Percentiles rank a stretch among this genome's conserved stretches.
These are phyloP conservation scores for Trichoderma aggressivum DNA, from an alignment of 2,329 filamentous ascomycete genomes.

Conservation along the genomic window DNA sequence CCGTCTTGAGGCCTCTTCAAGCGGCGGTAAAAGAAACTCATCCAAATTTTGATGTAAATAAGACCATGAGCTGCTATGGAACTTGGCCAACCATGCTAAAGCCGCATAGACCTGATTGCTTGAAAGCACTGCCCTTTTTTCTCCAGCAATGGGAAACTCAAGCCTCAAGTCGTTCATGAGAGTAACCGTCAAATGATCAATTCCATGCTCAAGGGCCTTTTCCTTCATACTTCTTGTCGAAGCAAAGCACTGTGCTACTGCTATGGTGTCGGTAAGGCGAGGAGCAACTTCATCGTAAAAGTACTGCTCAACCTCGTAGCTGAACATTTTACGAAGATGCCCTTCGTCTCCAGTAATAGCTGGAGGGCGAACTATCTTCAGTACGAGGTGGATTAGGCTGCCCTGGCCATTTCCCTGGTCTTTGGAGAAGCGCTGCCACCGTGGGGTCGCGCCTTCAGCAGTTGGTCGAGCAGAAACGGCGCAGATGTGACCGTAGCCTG, in stretches of 20 bases:
- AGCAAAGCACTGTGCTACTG: constrained; percentile 50
- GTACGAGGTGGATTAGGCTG: constrained; percentile 42
- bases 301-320: constrained; percentile 64
- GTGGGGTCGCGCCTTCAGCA: constrained; percentile 21
- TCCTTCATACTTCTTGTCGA: constrained; percentile 37
- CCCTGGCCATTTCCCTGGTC: constrained; percentile 16
- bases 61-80: constrained; percentile 55
- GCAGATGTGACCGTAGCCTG: constrained; percentile 55
- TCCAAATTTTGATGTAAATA: constrained; percentile 29
- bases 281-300: constrained; percentile 60
- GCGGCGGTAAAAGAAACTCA: constrained; percentile 50
- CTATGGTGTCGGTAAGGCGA: constrained; percentile 39
- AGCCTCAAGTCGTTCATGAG: constrained; percentile 55
- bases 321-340: constrained; percentile 62
- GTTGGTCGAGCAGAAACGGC: constrained; percentile 44
- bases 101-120: constrained; percentile 49
- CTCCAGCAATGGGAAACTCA: constrained; percentile 54
- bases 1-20: constrained; percentile 47
- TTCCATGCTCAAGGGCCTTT: constrained; percentile 27
- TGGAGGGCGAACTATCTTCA: constrained; percentile 58
- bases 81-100: constrained; percentile 60
- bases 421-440: constrained; percentile 15
- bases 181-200: constrained; percentile 47
- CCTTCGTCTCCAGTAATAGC: constrained; percentile 52
- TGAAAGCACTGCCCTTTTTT: constrained; percentile 48